A percentile compares a stretch with the other conserved stretches of the same genome.
Conservation (phyloP, 176 grass and related monocot genomes). For the Urochloa ruziziensis region DNA sequence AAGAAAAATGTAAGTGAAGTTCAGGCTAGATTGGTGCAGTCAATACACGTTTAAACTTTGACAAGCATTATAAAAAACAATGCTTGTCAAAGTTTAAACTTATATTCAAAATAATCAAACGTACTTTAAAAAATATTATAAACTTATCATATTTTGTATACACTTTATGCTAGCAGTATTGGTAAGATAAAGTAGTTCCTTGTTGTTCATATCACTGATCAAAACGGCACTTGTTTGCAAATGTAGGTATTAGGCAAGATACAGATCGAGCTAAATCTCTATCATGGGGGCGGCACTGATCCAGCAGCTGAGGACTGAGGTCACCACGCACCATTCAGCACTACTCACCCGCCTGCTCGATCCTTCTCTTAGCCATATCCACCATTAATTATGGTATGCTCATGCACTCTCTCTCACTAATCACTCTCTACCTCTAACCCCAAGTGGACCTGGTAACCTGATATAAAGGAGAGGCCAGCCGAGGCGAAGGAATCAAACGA, state of each 20-base stretch:
- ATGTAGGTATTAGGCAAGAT: not conserved
- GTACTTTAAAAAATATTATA: not conserved
- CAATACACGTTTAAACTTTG: not conserved
- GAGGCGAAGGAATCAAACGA: not conserved
- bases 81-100: too few relatives aligned
- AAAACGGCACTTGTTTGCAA: not conserved
- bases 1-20: too few relatives aligned
- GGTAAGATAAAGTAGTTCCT: not conserved
- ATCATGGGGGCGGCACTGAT: not conserved
- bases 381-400: not conserved
- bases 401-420: not conserved
- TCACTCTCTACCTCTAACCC: not conserved
- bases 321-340: constrained; percentile 21
- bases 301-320: constrained; percentile 11
- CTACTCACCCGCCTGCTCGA: not conserved
- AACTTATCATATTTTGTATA: not conserved
- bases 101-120: too few relatives aligned
- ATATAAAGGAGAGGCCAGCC: constrained; percentile 13
- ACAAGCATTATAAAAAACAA: not conserved
- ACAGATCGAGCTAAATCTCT: not conserved
- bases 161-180: not conserved
- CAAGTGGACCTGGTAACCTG: constrained; percentile 15
- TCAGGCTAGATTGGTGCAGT: not conserved
- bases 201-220: not conserved
- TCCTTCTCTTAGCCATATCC: not conserved